Conservation (phyloP, 805 yeast species). For the Myxozyma mucilagina region DNA sequence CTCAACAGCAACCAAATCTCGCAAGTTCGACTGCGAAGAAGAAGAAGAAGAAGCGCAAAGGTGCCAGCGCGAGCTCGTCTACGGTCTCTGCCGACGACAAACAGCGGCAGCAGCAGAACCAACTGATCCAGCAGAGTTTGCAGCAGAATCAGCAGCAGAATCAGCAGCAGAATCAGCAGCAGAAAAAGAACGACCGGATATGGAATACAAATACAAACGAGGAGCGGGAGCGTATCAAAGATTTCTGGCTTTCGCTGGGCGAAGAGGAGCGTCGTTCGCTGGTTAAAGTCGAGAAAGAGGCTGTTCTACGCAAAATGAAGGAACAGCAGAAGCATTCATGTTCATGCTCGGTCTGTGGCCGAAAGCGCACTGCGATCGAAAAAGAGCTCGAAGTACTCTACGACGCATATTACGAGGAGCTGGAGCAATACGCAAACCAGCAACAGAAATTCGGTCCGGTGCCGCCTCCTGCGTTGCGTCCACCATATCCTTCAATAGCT, state of each 20-base stretch:
- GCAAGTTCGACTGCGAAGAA: too few relatives aligned
- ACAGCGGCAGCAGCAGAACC: conserved; percentile 11
- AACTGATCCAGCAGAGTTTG: conserved; percentile 1
- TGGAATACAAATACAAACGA: conserved; percentile 53
- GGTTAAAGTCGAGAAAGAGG: conserved; percentile 65
- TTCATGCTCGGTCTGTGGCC: conserved; percentile 75
- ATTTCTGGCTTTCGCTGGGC: conserved; percentile 66
- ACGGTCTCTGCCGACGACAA: conserved; percentile 29
- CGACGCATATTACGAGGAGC: conserved; percentile 62
- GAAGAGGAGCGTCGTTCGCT: conserved; percentile 62
- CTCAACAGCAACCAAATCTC: not conserved
- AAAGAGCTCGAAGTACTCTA: conserved; percentile 74
- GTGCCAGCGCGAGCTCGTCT: conserved; percentile 3
- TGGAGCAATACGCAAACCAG: conserved; percentile 40
- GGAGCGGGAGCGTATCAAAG: conserved; percentile 53
- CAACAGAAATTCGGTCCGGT: conserved; percentile 32
- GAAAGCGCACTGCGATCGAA: conserved; percentile 68
- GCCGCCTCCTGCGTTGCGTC: conserved; percentile 22
- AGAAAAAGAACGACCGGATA: conserved; percentile 38
- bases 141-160: conserved; percentile 2
- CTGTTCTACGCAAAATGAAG: conserved; percentile 64
- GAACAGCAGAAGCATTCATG: conserved; percentile 61
- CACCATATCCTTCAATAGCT: conserved; percentile 14
- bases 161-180: conserved; percentile 3
- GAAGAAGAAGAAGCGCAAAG: too few relatives aligned